A percentile compares a stretch with the other conserved stretches of the same genome.
Conservation (phyloP, 2,329 filamentous ascomycete species). For the Diaporthe eres region DNA sequence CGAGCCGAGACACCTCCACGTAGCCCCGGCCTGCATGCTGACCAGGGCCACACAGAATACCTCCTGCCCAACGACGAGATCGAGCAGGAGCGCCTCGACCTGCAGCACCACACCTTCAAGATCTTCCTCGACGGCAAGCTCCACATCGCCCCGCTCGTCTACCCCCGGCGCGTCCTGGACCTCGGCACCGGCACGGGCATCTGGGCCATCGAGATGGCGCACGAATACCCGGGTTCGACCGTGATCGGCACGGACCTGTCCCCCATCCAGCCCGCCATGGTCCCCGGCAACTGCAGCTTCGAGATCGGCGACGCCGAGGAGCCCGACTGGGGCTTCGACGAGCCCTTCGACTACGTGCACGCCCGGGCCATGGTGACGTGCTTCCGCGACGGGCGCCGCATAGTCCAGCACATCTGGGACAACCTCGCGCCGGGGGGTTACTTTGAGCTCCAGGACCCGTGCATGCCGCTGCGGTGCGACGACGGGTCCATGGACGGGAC, state of each 20-base stretch:
- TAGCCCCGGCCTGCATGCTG: background rate
- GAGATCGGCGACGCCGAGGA: slow-evolving; percentile 68
- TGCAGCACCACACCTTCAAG: slow-evolving; percentile 57
- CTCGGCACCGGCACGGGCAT: slow-evolving; percentile 63
- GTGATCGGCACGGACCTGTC: slow-evolving; percentile 62
- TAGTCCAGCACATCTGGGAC: slow-evolving; percentile 61
- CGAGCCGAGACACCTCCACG: background rate
- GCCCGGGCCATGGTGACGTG: slow-evolving; percentile 63
- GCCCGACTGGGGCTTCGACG: slow-evolving; percentile 61
- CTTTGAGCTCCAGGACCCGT: slow-evolving; percentile 54
- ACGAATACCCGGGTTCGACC: slow-evolving; percentile 54
- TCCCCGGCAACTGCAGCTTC: slow-evolving; percentile 68
- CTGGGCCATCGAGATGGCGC: slow-evolving; percentile 64
- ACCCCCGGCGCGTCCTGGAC: slow-evolving; percentile 60
- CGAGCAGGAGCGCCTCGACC: slow-evolving; percentile 54
- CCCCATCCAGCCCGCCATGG: slow-evolving; percentile 56
- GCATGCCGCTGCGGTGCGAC: slow-evolving; percentile 49
- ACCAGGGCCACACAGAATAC: slow-evolving; percentile 45
- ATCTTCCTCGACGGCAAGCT: slow-evolving; percentile 57
- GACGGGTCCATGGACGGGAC: slow-evolving; percentile 51
- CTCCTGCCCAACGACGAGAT: slow-evolving; percentile 51
- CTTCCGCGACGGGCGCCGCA: slow-evolving; percentile 63
- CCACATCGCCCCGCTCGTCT: slow-evolving; percentile 59
- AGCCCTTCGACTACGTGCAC: slow-evolving; percentile 68
- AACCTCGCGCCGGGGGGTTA: slow-evolving; percentile 56